phyloP scores from a whole-genome alignment of 768 basidiomycete species.

The Amanita muscaria region DNA sequence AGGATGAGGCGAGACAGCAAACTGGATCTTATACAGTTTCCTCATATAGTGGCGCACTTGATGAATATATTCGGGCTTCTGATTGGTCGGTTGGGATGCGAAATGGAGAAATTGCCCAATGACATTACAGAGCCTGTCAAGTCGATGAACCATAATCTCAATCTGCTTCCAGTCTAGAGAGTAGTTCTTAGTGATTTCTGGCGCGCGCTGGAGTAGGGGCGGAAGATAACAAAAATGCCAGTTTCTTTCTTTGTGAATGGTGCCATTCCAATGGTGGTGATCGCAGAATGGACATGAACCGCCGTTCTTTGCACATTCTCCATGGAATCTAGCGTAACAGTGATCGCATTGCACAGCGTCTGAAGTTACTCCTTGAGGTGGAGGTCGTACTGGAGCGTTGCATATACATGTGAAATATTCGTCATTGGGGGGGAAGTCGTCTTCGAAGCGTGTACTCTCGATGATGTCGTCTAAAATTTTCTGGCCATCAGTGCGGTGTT shows the following conservation, averaged over 20 bases:
- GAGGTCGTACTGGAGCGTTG: slow-evolving; percentile 64
- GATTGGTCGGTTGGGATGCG: slow-evolving; percentile 60
- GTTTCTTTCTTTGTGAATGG: slow-evolving; percentile 71
- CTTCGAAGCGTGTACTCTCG: slow-evolving; percentile 64
- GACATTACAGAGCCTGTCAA: slow-evolving; percentile 63
- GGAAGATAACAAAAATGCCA: slow-evolving; percentile 82
- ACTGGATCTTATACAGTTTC: slow-evolving; percentile 83
- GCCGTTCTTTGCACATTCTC: slow-evolving; percentile 77
- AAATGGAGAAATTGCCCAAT: slow-evolving; percentile 78
- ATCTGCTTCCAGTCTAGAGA: slow-evolving; percentile 75
- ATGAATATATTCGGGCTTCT: slow-evolving; percentile 66
- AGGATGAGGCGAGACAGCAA: slow-evolving; percentile 75
- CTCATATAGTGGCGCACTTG: slow-evolving; percentile 89
- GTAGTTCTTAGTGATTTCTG: slow-evolving; percentile 70
- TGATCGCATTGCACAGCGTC: slow-evolving; percentile 90
- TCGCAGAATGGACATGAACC: slow-evolving; percentile 90
- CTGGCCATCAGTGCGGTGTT: slow-evolving; percentile 54
- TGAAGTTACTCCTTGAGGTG: slow-evolving; percentile 62
- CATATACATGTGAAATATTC: slow-evolving; percentile 87
- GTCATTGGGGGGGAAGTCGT: slow-evolving; percentile 70
- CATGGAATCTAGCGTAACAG: slow-evolving; percentile 81
- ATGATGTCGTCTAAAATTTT: slow-evolving; percentile 66
- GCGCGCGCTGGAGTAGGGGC: slow-evolving; percentile 59
- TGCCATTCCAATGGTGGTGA: slow-evolving; percentile 86
- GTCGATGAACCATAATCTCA: slow-evolving; percentile 69